phyloP scores from a whole-genome alignment of 73 alveolate genomes.

The Paraurostyla sp. region DNA sequence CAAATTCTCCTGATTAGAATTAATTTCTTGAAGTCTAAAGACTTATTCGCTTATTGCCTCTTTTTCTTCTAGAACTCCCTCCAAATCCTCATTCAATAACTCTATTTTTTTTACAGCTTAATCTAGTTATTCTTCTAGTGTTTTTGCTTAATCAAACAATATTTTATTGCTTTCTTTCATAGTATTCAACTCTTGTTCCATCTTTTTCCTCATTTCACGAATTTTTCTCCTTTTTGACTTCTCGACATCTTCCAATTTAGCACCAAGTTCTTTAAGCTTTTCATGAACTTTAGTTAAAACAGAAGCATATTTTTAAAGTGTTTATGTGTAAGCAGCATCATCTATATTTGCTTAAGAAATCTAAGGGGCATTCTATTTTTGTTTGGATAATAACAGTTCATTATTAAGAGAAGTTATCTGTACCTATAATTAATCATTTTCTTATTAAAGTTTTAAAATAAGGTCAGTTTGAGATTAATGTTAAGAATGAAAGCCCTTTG shows the following conservation, averaged over 20 bases:
- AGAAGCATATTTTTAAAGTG: not conserved
- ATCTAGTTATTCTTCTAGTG: not conserved
- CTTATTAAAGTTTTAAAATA: no score
- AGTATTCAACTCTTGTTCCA: not conserved
- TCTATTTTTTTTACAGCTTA: not conserved
- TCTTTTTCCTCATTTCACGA: not conserved
- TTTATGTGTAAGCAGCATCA: not conserved
- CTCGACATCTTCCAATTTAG: slow-evolving; percentile 16
- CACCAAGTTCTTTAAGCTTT: slow-evolving; percentile 1
- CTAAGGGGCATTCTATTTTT: not conserved
- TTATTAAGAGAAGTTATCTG: no score
- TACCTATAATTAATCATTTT: no score
- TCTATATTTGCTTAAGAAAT: not conserved
- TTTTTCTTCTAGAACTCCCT: not conserved
- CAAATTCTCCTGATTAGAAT: not conserved
- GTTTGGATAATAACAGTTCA: not conserved
- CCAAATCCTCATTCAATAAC: not conserved
- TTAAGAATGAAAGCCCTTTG: no score
- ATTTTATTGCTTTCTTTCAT: not conserved
- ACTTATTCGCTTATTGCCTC: not conserved
- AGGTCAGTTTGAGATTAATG: no score
- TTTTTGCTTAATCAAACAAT: not conserved
- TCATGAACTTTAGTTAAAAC: not conserved
- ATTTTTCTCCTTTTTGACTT: not conserved
- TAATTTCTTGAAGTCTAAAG: not conserved